Conservation (phyloP, 108 stramenopile genomes). For the Asterionellopsis glacialis region DNA sequence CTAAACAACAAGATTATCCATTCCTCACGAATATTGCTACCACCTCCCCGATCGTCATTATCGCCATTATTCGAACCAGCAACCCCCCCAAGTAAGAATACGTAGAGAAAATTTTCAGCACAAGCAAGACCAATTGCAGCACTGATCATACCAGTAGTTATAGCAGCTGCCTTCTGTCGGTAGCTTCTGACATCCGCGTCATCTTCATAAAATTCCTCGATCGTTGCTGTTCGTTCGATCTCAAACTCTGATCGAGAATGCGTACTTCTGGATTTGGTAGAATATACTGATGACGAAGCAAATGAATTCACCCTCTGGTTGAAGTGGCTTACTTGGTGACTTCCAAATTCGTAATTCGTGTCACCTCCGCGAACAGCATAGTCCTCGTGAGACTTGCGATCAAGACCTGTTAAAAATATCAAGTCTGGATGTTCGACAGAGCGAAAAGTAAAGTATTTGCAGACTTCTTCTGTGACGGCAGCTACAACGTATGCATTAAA, state of each 20-base stretch:
- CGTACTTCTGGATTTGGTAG: neutral
- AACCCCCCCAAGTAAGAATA: constrained; percentile 80
- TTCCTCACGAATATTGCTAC: constrained; percentile 32
- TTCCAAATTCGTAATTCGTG: constrained; percentile 63
- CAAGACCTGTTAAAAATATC: constrained; percentile 77
- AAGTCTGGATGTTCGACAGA: constrained; percentile 84
- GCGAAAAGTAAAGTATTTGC: constrained; percentile 88
- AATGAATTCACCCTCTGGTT: constrained; percentile 14
- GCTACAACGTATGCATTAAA: constrained; percentile 82
- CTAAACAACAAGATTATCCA: constrained; percentile 76
- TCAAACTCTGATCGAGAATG: neutral
- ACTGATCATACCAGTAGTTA: constrained; percentile 88
- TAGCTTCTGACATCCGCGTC: constrained; percentile 67
- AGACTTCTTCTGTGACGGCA: constrained; percentile 76
- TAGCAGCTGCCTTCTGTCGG: constrained; percentile 79
- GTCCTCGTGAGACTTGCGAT: constrained; percentile 51
- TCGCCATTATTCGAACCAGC: constrained; percentile 17
- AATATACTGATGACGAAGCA: neutral
- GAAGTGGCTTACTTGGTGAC: constrained; percentile 40
- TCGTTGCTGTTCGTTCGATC: constrained; percentile 14
- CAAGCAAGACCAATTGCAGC: constrained; percentile 85
- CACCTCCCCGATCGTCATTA: constrained; percentile 15
- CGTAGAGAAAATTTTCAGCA: constrained; percentile 85
- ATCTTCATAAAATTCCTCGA: constrained; percentile 46
- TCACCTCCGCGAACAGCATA: constrained; percentile 58